phyloP scores from a whole-genome alignment of 1,284 basidiomycete species.

The Veloporphyrellus conicus region DNA sequence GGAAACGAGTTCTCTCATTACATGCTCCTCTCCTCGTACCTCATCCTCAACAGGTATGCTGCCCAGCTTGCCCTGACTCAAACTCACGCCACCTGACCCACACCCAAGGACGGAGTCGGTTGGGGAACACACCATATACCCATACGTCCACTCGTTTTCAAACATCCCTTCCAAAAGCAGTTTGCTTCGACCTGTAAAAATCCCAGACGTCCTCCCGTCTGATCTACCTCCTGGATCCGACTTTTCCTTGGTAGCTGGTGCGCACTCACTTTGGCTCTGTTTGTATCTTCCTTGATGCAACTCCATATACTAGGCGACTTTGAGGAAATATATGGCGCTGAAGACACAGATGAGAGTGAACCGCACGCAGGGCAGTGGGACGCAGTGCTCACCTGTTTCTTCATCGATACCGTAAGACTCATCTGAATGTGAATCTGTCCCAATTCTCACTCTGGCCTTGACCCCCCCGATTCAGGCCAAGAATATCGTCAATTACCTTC shows the following conservation, averaged over 20 bases:
- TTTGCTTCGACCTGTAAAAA: slow-evolving; percentile 62
- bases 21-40: slow-evolving; percentile 83
- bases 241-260: slow-evolving; percentile 84
- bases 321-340: slow-evolving; percentile 81
- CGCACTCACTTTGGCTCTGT: slow-evolving; percentile 6
- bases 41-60: slow-evolving; percentile 71
- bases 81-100: background rate
- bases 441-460: background rate
- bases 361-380: slow-evolving; percentile 80
- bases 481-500: slow-evolving; percentile 87
- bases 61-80: background rate
- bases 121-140: slow-evolving; percentile 72
- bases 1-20: slow-evolving; percentile 94
- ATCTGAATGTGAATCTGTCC: too few relatives aligned
- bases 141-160: slow-evolving; percentile 87
- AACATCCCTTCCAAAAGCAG: slow-evolving; percentile 62
- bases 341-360: slow-evolving; percentile 45
- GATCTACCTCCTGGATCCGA: slow-evolving; percentile 59
- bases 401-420: slow-evolving; percentile 82
- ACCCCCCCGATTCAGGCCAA: slow-evolving; percentile 75
- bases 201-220: slow-evolving; percentile 83
- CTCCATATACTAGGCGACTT: slow-evolving; percentile 65
- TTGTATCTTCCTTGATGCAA: background rate
- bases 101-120: slow-evolving; percentile 57
- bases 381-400: slow-evolving; percentile 92